These are phyloP conservation scores for Trypanosoma theileri DNA, from an alignment of 208 protist genomes.

Conservation along the genomic window DNA sequence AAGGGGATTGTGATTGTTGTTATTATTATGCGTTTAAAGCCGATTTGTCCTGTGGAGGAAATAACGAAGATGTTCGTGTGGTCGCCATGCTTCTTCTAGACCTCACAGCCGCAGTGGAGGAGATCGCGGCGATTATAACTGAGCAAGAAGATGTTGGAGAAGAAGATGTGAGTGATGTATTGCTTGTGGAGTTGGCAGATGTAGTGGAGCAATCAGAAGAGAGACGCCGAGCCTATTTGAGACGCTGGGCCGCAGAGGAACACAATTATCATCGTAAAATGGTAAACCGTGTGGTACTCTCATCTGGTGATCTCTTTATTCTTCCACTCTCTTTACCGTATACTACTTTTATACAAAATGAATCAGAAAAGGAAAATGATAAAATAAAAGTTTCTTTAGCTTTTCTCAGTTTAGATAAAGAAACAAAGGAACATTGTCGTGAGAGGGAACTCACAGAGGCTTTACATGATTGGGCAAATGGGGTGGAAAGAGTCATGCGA, in stretches of 20 bases:
- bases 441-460: slow-evolving; percentile 17
- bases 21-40: slow-evolving; percentile 29
- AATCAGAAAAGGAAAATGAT: slow-evolving; percentile 4
- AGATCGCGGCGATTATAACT: slow-evolving; percentile 10
- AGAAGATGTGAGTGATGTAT: slow-evolving; percentile 23
- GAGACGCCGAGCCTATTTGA: slow-evolving; percentile 8
- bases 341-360: neutral
- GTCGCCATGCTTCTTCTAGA: slow-evolving; percentile 26
- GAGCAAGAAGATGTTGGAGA: slow-evolving; percentile 14
- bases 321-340: slow-evolving; percentile 9
- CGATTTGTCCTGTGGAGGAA: slow-evolving; percentile 21
- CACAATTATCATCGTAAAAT: slow-evolving; percentile 28
- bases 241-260: slow-evolving; percentile 28
- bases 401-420: slow-evolving; percentile 21
- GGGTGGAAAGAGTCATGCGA: slow-evolving; percentile 24
- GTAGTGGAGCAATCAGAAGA: slow-evolving; percentile 24
- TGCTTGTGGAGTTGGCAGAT: slow-evolving; percentile 38
- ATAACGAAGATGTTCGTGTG: slow-evolving; percentile 33
- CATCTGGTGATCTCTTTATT: slow-evolving; percentile 15
- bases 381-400: slow-evolving; percentile 8
- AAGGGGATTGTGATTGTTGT: neutral
- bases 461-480: slow-evolving; percentile 14
- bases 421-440: neutral
- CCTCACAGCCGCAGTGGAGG: slow-evolving; percentile 26
- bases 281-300: slow-evolving; percentile 17